Conservation (phyloP, 176 grass and related monocot genomes). For the Hordeum vulgare region MorexV3_pseudomolecules_assembly NC_058518.1:406536745-406537244, state of each 20-base stretch:
- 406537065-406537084: neutral
- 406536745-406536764: constrained; percentile 32
- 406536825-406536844: neutral
- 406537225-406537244: constrained; percentile 78
- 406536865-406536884: neutral
- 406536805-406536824: neutral
- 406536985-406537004: no score
- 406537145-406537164: neutral
- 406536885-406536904: neutral
- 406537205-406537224: constrained; percentile 74
- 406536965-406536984: no score
- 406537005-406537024: no score
- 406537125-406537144: neutral
- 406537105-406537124: neutral
- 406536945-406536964: no score
- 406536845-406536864: neutral
- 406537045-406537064: neutral
- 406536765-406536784: neutral
- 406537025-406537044: neutral
- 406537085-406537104: neutral
- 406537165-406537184: constrained; percentile 88
- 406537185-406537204: constrained; percentile 51
- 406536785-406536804: neutral
- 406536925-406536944: no score
- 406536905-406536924: neutral